Percentiles rank a stretch among this genome's conserved stretches.
Evolutionary conservation across 352 stramenopile genomes (phyloP).

Genomic region (Phytophthora meadii): DNA sequence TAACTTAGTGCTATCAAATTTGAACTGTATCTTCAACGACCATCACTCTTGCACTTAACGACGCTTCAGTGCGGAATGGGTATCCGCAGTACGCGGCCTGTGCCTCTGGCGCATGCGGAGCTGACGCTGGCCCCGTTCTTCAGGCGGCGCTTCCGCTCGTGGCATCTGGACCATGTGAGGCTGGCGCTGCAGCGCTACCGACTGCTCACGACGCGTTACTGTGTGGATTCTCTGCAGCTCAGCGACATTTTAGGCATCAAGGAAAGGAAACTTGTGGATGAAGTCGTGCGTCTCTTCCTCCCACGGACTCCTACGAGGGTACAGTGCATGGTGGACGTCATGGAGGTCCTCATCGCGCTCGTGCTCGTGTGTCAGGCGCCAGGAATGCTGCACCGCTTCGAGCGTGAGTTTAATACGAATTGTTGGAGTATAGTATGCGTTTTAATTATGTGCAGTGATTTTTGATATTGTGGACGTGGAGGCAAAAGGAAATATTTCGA

Average conservation of each 20-base stretch:
- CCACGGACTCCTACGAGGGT: slow-evolving; percentile 61
- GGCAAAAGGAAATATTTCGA: slow-evolving; percentile 37
- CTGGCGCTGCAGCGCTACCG: slow-evolving; percentile 64
- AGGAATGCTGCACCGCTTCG: slow-evolving; percentile 63
- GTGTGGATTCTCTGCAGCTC: slow-evolving; percentile 67
- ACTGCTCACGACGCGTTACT: slow-evolving; percentile 60
- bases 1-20: not conserved
- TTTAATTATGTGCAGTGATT: slow-evolving; percentile 40
- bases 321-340: slow-evolving; percentile 75
- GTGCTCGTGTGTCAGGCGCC: slow-evolving; percentile 70
- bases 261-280: slow-evolving; percentile 53
- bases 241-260: slow-evolving; percentile 55
- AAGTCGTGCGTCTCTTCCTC: slow-evolving; percentile 61
- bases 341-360: slow-evolving; percentile 70
- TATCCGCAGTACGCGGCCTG: slow-evolving; percentile 62
- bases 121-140: slow-evolving; percentile 59
- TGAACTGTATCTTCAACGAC: slow-evolving; percentile 31
- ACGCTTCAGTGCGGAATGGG: slow-evolving; percentile 39
- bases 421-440: not conserved
- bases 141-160: slow-evolving; percentile 58
- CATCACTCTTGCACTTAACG: slow-evolving; percentile 22
- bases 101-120: slow-evolving; percentile 50
- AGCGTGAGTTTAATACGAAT: slow-evolving; percentile 37
- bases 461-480: slow-evolving; percentile 68
- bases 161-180: slow-evolving; percentile 62